phyloP scores from a whole-genome alignment of 495 filamentous ascomycete species.

The Neurospora discreta region DNA sequence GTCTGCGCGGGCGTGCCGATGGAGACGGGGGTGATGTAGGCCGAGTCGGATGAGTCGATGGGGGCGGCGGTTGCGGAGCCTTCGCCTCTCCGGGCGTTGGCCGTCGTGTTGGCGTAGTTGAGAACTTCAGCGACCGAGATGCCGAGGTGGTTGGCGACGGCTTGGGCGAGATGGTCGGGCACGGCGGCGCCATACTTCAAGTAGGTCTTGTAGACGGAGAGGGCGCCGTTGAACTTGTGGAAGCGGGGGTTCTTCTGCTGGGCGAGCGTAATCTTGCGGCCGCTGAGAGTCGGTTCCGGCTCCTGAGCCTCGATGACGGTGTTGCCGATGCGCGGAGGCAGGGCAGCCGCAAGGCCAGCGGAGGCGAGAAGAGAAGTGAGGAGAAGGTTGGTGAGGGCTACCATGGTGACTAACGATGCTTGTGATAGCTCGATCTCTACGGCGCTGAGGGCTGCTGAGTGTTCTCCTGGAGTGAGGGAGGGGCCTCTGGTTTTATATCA shows the following conservation, averaged over 20 bases:
- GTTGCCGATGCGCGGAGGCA: slow-evolving; percentile 21
- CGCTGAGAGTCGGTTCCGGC: background rate
- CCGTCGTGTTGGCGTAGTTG: slow-evolving; percentile 11
- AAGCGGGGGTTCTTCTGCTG: slow-evolving; percentile 40
- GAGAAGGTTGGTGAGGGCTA: slow-evolving; percentile 10
- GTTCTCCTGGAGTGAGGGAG: background rate
- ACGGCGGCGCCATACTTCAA: slow-evolving; percentile 44
- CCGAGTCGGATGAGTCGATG: slow-evolving; percentile 42
- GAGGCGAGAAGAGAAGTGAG: slow-evolving; percentile 11
- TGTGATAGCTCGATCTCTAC: background rate
- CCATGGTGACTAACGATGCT: slow-evolving; percentile 1
- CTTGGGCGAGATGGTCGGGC: slow-evolving; percentile 23
- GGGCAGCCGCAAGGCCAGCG: slow-evolving; percentile 14
- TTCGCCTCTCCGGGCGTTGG: slow-evolving; percentile 24
- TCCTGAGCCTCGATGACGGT: slow-evolving; percentile 4
- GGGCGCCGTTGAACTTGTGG: slow-evolving; percentile 34
- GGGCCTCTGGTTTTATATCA: background rate
- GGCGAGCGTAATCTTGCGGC: slow-evolving; percentile 34
- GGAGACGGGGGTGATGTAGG: slow-evolving; percentile 58
- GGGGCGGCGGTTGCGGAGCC: slow-evolving; percentile 44
- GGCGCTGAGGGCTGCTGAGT: background rate
- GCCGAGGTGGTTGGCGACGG: slow-evolving; percentile 15
- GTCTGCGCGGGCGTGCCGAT: slow-evolving; percentile 50
- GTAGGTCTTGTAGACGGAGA: slow-evolving; percentile 48
- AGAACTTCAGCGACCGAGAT: background rate